Percentiles rank a stretch among this genome's conserved stretches.
phyloP scores from a whole-genome alignment of 306 rosid species.

The Ceratonia siliqua region DNA sequence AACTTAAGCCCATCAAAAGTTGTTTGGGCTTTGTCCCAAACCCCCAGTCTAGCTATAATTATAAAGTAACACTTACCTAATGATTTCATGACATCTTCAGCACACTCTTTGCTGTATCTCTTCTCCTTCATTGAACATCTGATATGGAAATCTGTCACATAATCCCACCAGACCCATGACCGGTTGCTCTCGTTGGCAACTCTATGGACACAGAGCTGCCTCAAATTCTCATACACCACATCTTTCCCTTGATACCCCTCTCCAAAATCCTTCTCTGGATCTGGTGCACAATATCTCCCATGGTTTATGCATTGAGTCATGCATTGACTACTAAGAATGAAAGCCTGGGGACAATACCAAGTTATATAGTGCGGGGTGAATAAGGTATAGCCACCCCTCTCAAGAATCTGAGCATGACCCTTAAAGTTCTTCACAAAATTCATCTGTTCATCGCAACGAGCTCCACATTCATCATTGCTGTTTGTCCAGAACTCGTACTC shows the following conservation, averaged over 20 bases:
- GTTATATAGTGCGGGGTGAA: conserved; percentile 94
- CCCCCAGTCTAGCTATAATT: too few relatives aligned
- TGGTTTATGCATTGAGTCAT: conserved; percentile 86
- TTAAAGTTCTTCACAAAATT: conserved; percentile 74
- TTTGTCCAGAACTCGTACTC: conserved; percentile 98
- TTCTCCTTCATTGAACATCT: conserved; percentile 97
- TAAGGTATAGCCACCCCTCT: conserved; percentile 79
- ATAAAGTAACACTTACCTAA: conserved; percentile 50
- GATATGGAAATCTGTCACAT: conserved; percentile 89
- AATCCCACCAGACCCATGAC: conserved; percentile 99
- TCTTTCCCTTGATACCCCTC: conserved; percentile 91
- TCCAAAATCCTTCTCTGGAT: conserved; percentile 86
- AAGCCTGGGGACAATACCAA: conserved; percentile 87
- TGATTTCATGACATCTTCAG: conserved; percentile 77
- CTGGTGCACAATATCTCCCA: conserved; percentile 96
- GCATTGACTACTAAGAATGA: conserved; percentile 67
- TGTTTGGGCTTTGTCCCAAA: too few relatives aligned
- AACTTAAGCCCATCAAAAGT: too few relatives aligned
- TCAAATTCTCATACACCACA: conserved; percentile 83
- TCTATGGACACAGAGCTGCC: conserved; percentile 97
- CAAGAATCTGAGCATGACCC: conserved; percentile 98
- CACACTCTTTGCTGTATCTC: conserved; percentile 80
- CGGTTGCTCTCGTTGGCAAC: conserved; percentile 79
- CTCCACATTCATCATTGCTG: conserved; percentile 94
- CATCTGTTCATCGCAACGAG: conserved; percentile 94